Conservation (phyloP, 1,139 yeast genomes). For the Spencermartinsiella ligniputridi region DNA sequence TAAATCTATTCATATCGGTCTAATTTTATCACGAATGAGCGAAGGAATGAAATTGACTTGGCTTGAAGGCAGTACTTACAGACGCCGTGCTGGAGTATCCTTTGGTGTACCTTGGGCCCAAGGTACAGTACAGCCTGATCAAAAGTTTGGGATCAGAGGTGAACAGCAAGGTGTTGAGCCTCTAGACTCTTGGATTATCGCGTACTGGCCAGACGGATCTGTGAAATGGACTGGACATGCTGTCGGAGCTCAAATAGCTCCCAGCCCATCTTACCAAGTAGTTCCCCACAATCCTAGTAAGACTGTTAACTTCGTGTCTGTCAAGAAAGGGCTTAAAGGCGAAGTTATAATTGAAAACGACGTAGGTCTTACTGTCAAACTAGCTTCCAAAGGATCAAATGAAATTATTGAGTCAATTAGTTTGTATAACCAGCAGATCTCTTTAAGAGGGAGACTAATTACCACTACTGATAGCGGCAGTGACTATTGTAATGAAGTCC, state of each 20-base stretch:
- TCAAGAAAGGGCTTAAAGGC: not conserved
- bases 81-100: conserved; percentile 4
- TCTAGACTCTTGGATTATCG: conserved; percentile 11
- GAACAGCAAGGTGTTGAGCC: not conserved
- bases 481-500: not conserved
- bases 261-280: not conserved
- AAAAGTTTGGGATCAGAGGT: not conserved
- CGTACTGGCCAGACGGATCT: conserved; percentile 16
- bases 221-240: conserved; percentile 17
- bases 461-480: not conserved
- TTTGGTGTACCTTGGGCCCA: conserved; percentile 10
- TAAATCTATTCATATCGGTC: no score
- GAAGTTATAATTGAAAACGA: not conserved
- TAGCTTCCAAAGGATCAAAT: not conserved
- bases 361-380: conserved; percentile 1
- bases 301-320: not conserved
- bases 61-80: not conserved
- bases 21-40: no score
- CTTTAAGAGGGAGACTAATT: not conserved
- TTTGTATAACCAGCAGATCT: not conserved
- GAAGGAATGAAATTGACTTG: not conserved
- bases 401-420: not conserved
- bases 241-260: not conserved
- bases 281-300: not conserved
- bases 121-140: conserved; percentile 2